phyloP scores from a whole-genome alignment of 2,329 filamentous ascomycete species.

The Cladosporium sp. region DNA sequence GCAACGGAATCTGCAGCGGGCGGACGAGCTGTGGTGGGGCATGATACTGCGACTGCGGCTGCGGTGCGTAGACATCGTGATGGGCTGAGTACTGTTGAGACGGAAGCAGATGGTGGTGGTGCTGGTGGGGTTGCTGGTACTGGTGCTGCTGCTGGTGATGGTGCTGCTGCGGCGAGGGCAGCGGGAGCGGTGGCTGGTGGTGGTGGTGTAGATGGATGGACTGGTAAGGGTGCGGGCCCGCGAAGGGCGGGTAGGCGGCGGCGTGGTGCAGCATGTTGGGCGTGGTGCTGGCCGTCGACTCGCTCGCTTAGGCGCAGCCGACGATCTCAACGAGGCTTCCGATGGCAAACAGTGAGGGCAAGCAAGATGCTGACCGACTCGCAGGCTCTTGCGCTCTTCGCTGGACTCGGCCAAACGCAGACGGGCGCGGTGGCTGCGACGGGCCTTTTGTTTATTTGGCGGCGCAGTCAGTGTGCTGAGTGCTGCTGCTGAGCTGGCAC shows the following conservation, averaged over 20 bases:
- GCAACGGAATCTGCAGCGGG: conserved; percentile 37
- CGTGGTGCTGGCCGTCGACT: conserved; percentile 1
- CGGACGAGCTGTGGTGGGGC: conserved; percentile 32
- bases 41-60: conserved; percentile 26
- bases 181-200: conserved; percentile 26
- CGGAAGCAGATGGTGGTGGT: conserved; percentile 20
- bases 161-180: background rate
- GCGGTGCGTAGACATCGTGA: conserved; percentile 16
- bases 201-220: conserved; percentile 22
- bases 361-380: background rate
- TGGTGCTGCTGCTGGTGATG: background rate
- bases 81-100: conserved; percentile 30
- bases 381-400: background rate
- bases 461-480: background rate
- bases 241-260: conserved; percentile 16
- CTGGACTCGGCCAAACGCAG: background rate
- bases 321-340: background rate
- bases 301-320: conserved; percentile 12
- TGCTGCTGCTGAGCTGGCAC: conserved; percentile 6
- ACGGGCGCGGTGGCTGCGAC: conserved; percentile 2
- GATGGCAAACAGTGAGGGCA: too few species aligned
- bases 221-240: conserved; percentile 15
- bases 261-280: conserved; percentile 26
- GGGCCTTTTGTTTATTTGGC: conserved; percentile 12
- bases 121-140: conserved; percentile 12